Evolutionary conservation across 371 early-diverging fungal species (phyloP).

Genomic region (Mortierella sp.): DNA sequence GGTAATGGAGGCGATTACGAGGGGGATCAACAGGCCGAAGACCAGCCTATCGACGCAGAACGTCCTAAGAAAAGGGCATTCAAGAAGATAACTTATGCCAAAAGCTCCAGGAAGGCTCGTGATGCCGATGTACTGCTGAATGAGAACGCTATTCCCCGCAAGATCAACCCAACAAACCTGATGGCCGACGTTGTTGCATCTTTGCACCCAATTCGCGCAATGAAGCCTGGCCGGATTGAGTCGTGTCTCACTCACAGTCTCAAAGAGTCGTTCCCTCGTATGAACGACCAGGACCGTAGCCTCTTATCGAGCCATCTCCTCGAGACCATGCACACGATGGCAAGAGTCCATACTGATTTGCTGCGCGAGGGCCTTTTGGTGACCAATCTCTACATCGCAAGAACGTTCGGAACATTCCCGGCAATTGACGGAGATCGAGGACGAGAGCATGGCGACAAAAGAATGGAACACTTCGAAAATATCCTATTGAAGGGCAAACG

Average conservation of each 20-base stretch:
- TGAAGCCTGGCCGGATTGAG: constrained; percentile 24
- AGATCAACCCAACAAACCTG: constrained; percentile 30
- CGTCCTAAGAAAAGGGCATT: constrained; percentile 19
- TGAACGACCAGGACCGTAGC: constrained; percentile 21
- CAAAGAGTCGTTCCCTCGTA: constrained; percentile 23
- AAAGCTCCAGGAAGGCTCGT: constrained; percentile 28
- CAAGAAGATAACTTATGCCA: constrained; percentile 21
- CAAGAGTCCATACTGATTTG: constrained; percentile 33
- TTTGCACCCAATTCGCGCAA: constrained; percentile 29
- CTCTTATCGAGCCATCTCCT: constrained; percentile 28
- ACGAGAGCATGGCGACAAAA: constrained; percentile 24
- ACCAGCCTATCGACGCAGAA: constrained; percentile 15
- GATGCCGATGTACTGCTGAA: constrained; percentile 20
- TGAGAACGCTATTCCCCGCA: constrained; percentile 23
- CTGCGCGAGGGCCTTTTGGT: constrained; percentile 25
- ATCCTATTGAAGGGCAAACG: constrained; percentile 31
- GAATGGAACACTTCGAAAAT: constrained; percentile 20
- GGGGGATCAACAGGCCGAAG: constrained; percentile 15
- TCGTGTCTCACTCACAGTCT: constrained; percentile 26
- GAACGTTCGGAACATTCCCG: constrained; percentile 20
- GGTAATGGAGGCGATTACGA: constrained; percentile 13
- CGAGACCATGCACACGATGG: constrained; percentile 24
- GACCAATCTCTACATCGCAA: constrained; percentile 26
- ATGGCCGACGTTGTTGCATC: constrained; percentile 30
- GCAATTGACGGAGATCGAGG: constrained; percentile 22